A percentile compares a stretch with the other conserved stretches of the same genome.
phyloP scores from a whole-genome alignment of 495 filamentous ascomycete species.

The Xylaria grammica region DNA sequence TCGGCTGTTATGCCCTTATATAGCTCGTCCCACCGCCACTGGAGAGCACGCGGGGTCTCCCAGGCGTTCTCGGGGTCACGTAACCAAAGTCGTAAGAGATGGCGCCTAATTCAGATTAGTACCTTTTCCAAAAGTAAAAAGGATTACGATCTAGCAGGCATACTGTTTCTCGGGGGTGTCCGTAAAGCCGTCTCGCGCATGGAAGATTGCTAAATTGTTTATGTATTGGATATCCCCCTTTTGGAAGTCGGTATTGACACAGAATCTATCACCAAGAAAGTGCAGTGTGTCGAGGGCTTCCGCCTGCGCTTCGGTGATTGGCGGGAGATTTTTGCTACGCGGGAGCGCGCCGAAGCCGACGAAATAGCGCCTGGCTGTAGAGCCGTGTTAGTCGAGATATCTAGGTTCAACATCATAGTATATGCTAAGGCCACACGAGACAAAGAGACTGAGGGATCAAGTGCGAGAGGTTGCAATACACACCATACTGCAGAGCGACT shows the following conservation, averaged over 20 bases:
- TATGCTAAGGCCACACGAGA: no score
- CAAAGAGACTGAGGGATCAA: no score
- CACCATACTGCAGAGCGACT: constrained; percentile 56
- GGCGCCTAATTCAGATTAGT: constrained; percentile 48
- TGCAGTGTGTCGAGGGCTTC: constrained; percentile 71
- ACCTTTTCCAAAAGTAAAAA: constrained; percentile 17
- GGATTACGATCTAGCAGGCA: constrained; percentile 26
- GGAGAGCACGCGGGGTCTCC: constrained; percentile 54
- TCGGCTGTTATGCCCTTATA: constrained; percentile 57
- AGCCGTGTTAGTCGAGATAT: neutral
- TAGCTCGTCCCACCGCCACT: constrained; percentile 57
- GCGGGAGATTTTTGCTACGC: constrained; percentile 57
- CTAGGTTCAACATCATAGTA: no score
- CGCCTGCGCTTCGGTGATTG: constrained; percentile 68
- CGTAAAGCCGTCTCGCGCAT: constrained; percentile 53
- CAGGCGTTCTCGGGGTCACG: constrained; percentile 62
- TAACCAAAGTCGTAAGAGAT: constrained; percentile 64
- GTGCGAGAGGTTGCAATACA: neutral
- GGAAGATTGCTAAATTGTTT: constrained; percentile 60
- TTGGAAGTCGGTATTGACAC: constrained; percentile 58
- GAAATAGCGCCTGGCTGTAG: constrained; percentile 38
- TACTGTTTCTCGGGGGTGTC: constrained; percentile 54
- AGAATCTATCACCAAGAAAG: constrained; percentile 62
- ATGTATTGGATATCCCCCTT: constrained; percentile 59
- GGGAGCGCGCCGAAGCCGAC: constrained; percentile 61